Percentiles rank a stretch among this genome's conserved stretches.
Conservation (phyloP, 129 eudicot species). For the Tagetes erecta region DNA sequence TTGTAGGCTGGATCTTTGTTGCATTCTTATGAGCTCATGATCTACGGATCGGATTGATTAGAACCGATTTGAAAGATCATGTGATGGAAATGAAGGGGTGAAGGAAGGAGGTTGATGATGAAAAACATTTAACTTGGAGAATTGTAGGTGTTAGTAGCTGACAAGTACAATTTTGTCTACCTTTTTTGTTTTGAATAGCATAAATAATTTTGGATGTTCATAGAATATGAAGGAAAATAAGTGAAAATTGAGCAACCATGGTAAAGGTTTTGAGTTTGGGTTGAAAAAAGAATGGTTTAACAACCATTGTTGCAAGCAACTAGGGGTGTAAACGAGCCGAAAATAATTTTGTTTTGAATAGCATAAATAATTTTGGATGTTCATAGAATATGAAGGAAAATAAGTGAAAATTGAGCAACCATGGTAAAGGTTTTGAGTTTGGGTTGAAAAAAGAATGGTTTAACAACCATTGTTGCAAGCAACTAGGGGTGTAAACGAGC, state of each 20-base stretch:
- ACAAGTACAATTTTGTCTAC: slow-evolving; percentile 15
- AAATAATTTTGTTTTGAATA: not conserved
- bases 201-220: not conserved
- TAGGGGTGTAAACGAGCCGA: too few relatives aligned
- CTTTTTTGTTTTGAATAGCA: not conserved
- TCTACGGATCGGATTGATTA: not conserved
- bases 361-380: not conserved
- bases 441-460: not conserved
- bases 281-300: not conserved
- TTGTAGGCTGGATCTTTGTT: slow-evolving; percentile 10
- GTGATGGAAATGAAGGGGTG: slow-evolving; percentile 2
- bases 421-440: not conserved
- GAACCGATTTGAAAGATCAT: not conserved
- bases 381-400: not conserved
- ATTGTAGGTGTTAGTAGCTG: slow-evolving; percentile 4
- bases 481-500: too few relatives aligned
- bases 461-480: not conserved
- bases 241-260: not conserved
- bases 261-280: not conserved
- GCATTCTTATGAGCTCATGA: not conserved
- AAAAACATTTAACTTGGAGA: not conserved
- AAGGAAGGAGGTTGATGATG: slow-evolving; percentile 5
- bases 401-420: not conserved
- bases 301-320: not conserved
- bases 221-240: not conserved